phyloP scores from a whole-genome alignment of 306 rosid genomes.

The Dalbergia cochinchinensis region DNA sequence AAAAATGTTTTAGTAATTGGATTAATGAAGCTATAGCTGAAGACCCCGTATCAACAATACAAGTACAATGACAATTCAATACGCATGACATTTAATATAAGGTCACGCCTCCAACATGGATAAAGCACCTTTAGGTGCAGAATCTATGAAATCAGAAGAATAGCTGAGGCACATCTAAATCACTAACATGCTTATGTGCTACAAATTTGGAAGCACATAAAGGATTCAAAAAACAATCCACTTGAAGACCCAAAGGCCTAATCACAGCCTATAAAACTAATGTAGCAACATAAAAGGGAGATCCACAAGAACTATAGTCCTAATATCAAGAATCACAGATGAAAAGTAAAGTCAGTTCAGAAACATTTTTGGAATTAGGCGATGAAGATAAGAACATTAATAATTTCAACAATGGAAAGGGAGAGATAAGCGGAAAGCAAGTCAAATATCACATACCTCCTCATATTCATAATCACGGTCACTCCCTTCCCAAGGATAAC shows the following conservation, averaged over 20 bases:
- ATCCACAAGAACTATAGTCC: not conserved
- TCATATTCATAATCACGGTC: constrained; percentile 86
- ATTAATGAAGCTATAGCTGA: not conserved
- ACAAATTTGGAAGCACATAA: not conserved
- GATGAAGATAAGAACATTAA: constrained; percentile 5
- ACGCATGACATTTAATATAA: not conserved
- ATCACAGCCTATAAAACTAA: constrained; percentile 10
- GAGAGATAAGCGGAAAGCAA: constrained; percentile 5
- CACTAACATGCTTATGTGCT: not conserved
- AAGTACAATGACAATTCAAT: not conserved
- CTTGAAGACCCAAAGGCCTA: not conserved
- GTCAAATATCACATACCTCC: constrained; percentile 61
- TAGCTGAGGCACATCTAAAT: not conserved
- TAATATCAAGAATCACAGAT: not conserved
- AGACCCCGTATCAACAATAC: constrained; percentile 12
- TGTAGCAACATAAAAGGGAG: not conserved
- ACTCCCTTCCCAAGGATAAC: constrained; percentile 92
- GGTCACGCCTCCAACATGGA: constrained; percentile 6
- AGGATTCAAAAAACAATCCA: not conserved
- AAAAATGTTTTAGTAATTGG: not conserved
- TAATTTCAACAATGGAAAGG: not conserved
- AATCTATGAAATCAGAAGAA: constrained; percentile 5
- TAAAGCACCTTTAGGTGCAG: not conserved
- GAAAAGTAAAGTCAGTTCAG: constrained; percentile 5
- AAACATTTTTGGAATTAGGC: not conserved